Percentiles rank a stretch among this genome's conserved stretches.
Conservation (phyloP, 129 eudicot genomes). For the Lonicera japonica region DNA sequence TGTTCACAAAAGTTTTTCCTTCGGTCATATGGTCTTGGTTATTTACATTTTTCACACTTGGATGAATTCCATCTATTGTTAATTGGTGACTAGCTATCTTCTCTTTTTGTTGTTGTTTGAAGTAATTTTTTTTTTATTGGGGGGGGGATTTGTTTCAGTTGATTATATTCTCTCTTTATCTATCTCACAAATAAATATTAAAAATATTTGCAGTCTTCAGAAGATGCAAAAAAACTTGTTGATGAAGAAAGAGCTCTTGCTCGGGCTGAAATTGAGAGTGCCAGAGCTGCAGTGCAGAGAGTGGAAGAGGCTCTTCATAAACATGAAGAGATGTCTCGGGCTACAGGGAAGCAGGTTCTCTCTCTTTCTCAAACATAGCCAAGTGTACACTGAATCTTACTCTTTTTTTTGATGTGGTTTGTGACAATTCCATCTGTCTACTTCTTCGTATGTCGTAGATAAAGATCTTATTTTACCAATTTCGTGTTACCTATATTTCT, state of each 20-base stretch:
- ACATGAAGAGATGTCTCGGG: constrained; percentile 70
- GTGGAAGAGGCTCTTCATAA: constrained; percentile 99
- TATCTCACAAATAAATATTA: not conserved
- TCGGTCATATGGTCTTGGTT: not conserved
- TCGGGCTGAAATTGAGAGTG: constrained; percentile 87
- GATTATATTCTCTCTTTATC: not conserved
- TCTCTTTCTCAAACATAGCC: not conserved
- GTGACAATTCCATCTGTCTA: not conserved
- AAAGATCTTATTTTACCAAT: not conserved
- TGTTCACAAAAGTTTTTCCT: not conserved
- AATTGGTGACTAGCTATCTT: too few relatives aligned
- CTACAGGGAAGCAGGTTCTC: constrained; percentile 84
- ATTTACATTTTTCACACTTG: not conserved
- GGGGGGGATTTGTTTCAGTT: too few relatives aligned
- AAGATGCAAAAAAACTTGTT: constrained; percentile 95
- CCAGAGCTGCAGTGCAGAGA: constrained; percentile 96
- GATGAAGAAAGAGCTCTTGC: constrained; percentile 94
- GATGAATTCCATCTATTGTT: not conserved
- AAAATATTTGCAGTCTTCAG: constrained; percentile 61
- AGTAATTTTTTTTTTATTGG: too few relatives aligned
- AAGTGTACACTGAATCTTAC: not conserved
- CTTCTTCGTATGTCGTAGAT: not conserved
- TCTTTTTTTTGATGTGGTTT: not conserved
- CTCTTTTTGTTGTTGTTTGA: too few relatives aligned
- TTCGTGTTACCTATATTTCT: not conserved